A percentile compares a stretch with the other conserved stretches of the same genome.
phyloP scores from a whole-genome alignment of 768 basidiomycete species.

The Bullera alba region DNA sequence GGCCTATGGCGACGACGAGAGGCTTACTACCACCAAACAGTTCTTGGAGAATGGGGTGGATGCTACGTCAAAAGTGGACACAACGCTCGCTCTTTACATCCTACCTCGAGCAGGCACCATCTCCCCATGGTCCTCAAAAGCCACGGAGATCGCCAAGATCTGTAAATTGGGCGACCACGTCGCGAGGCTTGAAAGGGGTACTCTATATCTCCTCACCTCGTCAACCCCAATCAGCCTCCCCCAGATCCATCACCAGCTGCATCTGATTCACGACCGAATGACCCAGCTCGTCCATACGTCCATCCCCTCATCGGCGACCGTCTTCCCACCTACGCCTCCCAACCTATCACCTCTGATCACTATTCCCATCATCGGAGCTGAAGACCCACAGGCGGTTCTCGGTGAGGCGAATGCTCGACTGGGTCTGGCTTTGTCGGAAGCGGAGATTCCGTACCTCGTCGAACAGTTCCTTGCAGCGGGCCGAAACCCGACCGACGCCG shows the following conservation, averaged over 20 bases:
- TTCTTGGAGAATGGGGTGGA: slow-evolving; percentile 44
- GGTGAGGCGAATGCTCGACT: slow-evolving; percentile 69
- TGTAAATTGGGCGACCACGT: slow-evolving; percentile 71
- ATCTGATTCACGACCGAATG: slow-evolving; percentile 90
- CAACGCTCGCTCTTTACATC: slow-evolving; percentile 58
- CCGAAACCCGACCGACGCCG: slow-evolving; percentile 90
- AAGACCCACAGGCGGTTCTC: slow-evolving; percentile 59
- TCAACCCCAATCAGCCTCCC: slow-evolving; percentile 48
- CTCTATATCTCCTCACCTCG: slow-evolving; percentile 57
- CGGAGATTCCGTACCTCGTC: slow-evolving; percentile 88
- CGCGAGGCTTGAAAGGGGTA: slow-evolving; percentile 80
- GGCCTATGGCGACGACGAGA: slow-evolving; percentile 70
- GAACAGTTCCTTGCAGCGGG: slow-evolving; percentile 76
- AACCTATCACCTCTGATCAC: slow-evolving; percentile 62
- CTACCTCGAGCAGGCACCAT: slow-evolving; percentile 81
- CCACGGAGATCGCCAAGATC: slow-evolving; percentile 84
- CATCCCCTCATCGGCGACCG: slow-evolving; percentile 54
- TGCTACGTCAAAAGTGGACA: slow-evolving; percentile 34
- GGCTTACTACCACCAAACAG: slow-evolving; percentile 25
- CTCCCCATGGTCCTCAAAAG: slow-evolving; percentile 98
- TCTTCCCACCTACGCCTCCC: slow-evolving; percentile 52
- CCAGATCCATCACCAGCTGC: slow-evolving; percentile 56
- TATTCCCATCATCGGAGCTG: slow-evolving; percentile 56
- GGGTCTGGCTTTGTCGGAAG: slow-evolving; percentile 79
- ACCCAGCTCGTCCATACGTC: slow-evolving; percentile 67